Percentiles rank a stretch among this genome's conserved stretches.
phyloP scores from a whole-genome alignment of 140 eudicot genomes.

The Oenanthe javanica region DNA sequence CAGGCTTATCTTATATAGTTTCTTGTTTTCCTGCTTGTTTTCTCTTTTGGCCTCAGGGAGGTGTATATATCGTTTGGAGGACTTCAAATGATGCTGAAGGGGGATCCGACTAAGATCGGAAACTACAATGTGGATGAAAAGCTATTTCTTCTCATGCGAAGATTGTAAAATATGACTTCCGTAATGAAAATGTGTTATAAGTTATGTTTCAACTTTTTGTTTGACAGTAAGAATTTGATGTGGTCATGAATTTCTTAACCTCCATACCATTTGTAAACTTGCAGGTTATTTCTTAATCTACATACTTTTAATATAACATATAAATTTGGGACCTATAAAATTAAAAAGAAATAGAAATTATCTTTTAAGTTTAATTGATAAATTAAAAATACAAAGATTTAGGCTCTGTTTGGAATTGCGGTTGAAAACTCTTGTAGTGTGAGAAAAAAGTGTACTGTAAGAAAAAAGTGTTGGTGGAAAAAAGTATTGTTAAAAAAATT shows the following conservation, averaged over 20 bases:
- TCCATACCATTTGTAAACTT: not conserved
- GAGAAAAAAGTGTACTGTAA: too few species aligned
- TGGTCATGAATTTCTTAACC: not conserved
- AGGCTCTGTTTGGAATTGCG: too few species aligned
- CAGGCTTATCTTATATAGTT: too few species aligned
- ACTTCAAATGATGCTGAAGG: slow-evolving; percentile 68
- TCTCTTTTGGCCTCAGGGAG: slow-evolving; percentile 29
- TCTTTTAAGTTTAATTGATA: too few species aligned
- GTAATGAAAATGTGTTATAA: not conserved
- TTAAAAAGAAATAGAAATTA: too few species aligned
- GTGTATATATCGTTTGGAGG: slow-evolving; percentile 76
- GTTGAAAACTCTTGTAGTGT: too few species aligned
- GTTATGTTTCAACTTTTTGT: not conserved
- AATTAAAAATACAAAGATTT: too few species aligned
- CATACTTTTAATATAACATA: too few species aligned
- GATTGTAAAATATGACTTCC: slow-evolving; percentile 23
- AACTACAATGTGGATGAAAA: slow-evolving; percentile 65
- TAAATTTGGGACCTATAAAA: too few species aligned
- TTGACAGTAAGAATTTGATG: not conserved
- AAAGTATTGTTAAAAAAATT: too few species aligned
- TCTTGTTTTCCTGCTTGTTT: not conserved
- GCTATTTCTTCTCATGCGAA: slow-evolving; percentile 70
- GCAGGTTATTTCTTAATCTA: not conserved
- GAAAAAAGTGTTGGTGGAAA: too few species aligned
- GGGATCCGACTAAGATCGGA: slow-evolving; percentile 49